A percentile compares a stretch with the other conserved stretches of the same genome.
These are phyloP conservation scores for Wallacemonas sp. DNA, from an alignment of 208 protist genomes.

Conservation along the genomic window DNA sequence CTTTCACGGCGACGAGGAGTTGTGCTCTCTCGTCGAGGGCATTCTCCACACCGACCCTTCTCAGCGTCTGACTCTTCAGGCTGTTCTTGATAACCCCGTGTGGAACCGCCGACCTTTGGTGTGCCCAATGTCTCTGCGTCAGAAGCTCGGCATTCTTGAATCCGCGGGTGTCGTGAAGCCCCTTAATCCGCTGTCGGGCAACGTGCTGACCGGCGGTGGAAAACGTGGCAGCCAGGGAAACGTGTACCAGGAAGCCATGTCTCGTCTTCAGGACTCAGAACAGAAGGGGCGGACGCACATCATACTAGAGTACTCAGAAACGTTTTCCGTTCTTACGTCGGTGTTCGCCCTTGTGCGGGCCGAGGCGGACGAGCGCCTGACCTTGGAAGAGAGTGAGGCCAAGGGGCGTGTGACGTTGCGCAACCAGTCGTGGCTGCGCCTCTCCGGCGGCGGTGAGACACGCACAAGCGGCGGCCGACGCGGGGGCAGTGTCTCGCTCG, in stretches of 20 bases:
- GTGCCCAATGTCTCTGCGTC: slow-evolving; percentile 71
- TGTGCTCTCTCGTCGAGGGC: slow-evolving; percentile 64
- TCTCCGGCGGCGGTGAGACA: background rate
- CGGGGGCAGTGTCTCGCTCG: slow-evolving; percentile 49
- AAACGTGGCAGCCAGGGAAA: background rate
- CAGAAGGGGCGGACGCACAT: slow-evolving; percentile 51
- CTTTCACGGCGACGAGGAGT: slow-evolving; percentile 55
- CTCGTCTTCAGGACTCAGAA: slow-evolving; percentile 51
- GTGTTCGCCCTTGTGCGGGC: slow-evolving; percentile 29
- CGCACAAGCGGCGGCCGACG: slow-evolving; percentile 18
- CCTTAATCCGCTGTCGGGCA: slow-evolving; percentile 45
- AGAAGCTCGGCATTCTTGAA: slow-evolving; percentile 79
- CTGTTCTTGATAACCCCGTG: slow-evolving; percentile 72
- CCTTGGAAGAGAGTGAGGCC: slow-evolving; percentile 37
- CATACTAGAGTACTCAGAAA: slow-evolving; percentile 60
- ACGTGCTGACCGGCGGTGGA: slow-evolving; percentile 15
- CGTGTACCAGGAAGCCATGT: slow-evolving; percentile 29
- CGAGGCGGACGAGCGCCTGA: slow-evolving; percentile 27
- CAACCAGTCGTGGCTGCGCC: slow-evolving; percentile 27
- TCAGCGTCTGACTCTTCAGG: slow-evolving; percentile 58
- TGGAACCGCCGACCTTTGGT: slow-evolving; percentile 82
- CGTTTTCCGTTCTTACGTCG: slow-evolving; percentile 39
- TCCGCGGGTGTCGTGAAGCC: slow-evolving; percentile 12
- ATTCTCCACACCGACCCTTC: slow-evolving; percentile 52
- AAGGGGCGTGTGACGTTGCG: slow-evolving; percentile 27